Conservation (phyloP, 257 asterid genomes). For the Forsythia viridissima region DNA sequence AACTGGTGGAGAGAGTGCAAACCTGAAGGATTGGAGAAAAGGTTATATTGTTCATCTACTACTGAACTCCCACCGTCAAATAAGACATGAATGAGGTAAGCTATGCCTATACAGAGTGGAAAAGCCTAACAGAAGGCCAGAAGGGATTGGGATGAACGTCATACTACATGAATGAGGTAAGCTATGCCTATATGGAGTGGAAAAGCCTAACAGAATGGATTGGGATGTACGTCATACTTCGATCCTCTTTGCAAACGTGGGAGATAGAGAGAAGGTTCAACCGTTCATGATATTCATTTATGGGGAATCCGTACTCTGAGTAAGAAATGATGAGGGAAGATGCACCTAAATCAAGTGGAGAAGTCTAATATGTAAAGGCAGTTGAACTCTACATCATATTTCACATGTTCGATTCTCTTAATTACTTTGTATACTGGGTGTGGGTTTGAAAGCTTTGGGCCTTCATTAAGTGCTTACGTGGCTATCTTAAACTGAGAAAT, state of each 20-base stretch:
- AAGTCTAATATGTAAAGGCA: not conserved
- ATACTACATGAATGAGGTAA: not conserved
- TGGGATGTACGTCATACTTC: not conserved
- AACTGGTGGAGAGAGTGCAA: not conserved
- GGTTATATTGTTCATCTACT: not conserved
- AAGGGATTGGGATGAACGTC: not conserved
- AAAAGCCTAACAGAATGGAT: not conserved
- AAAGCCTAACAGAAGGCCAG: not conserved
- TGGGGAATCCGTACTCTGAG: not conserved
- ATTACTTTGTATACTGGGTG: not conserved
- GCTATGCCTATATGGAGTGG: not conserved
- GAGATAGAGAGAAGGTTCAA: not conserved
- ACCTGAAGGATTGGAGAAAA: not conserved
- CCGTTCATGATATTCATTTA: not conserved
- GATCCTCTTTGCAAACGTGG: slow-evolving; percentile 1
- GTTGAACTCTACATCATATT: not conserved
- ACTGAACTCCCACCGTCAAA: not conserved
- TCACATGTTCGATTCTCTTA: not conserved
- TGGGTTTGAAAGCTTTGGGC: not conserved
- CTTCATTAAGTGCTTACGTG: not conserved
- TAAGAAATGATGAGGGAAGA: not conserved
- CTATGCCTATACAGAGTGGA: not conserved
- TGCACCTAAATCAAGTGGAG: not conserved
- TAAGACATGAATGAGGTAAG: not conserved
- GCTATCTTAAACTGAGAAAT: not conserved